A percentile compares a stretch with the other conserved stretches of the same genome.
These are phyloP conservation scores for Mrakiaceae sp. DNA, from an alignment of 1,284 basidiomycete species.

Conservation along the genomic window DNA sequence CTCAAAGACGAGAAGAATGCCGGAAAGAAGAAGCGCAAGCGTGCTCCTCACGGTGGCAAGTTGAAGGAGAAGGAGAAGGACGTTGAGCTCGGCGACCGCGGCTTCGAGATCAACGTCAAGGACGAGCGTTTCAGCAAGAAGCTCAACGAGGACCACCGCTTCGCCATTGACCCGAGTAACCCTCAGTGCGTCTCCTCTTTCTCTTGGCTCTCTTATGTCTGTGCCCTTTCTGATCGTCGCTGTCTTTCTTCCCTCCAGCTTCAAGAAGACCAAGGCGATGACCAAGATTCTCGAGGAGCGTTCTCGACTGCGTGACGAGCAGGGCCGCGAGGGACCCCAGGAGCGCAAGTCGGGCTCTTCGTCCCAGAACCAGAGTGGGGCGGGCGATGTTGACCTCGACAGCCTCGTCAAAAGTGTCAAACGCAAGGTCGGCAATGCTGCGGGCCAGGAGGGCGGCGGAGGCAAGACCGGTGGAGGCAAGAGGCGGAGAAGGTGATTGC, in stretches of 20 bases:
- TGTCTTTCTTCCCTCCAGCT: constrained; percentile 41
- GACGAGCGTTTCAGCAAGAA: constrained; percentile 74
- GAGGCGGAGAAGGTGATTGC: background rate
- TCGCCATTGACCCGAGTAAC: constrained; percentile 92
- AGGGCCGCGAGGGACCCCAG: constrained; percentile 2
- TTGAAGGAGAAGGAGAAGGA: constrained; percentile 48
- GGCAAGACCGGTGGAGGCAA: constrained; percentile 1
- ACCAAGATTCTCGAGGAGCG: constrained; percentile 55
- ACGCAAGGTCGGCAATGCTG: constrained; percentile 7
- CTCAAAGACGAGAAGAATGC: constrained; percentile 65
- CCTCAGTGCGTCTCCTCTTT: constrained; percentile 46
- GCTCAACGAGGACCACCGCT: constrained; percentile 79
- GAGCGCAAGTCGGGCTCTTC: background rate
- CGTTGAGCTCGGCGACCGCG: constrained; percentile 34
- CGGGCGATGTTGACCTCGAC: constrained; percentile 9
- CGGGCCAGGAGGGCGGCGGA: background rate
- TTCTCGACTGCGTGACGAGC: constrained; percentile 38
- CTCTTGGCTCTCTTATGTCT: background rate
- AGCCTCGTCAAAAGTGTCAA: constrained; percentile 13
- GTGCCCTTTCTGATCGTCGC: background rate
- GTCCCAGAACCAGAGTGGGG: background rate
- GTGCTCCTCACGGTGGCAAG: constrained; percentile 40
- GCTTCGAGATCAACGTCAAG: constrained; percentile 69
- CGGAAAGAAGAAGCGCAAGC: constrained; percentile 41
- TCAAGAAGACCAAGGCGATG: constrained; percentile 84